Conservation (phyloP, 306 rosid genomes). For the Malus sylvestris region DNA sequence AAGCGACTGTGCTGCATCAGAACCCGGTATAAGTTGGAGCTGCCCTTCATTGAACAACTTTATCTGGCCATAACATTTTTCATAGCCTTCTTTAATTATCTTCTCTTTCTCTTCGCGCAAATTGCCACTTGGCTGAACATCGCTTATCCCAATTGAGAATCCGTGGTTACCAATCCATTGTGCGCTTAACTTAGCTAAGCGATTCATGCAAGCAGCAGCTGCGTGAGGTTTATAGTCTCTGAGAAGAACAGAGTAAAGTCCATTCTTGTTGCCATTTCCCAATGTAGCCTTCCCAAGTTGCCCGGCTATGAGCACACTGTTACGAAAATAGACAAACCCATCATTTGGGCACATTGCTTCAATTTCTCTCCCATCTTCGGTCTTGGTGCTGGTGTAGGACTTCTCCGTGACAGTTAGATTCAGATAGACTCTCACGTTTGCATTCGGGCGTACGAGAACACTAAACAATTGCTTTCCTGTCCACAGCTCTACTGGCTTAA, state of each 20-base stretch:
- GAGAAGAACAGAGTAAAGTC: conserved; percentile 79
- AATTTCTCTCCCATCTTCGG: conserved; percentile 45
- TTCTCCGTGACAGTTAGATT: conserved; percentile 81
- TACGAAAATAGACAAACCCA: conserved; percentile 84
- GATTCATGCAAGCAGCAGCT: conserved; percentile 95
- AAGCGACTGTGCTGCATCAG: conserved; percentile 89
- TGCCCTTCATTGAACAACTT: conserved; percentile 53
- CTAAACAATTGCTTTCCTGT: conserved; percentile 91
- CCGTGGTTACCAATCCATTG: conserved; percentile 97
- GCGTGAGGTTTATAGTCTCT: conserved; percentile 86
- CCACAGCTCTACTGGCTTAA: conserved; percentile 97
- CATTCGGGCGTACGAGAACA: conserved; percentile 69
- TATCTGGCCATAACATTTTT: conserved; percentile 48
- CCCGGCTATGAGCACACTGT: conserved; percentile 84
- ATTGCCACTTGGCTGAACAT: conserved; percentile 73
- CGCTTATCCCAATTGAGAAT: conserved; percentile 91
- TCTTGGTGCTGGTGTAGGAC: conserved; percentile 32
- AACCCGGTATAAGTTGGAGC: conserved; percentile 65
- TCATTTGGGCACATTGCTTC: conserved; percentile 83
- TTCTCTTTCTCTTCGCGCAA: conserved; percentile 43
- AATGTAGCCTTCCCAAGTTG: conserved; percentile 94
- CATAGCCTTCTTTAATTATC: conserved; percentile 47
- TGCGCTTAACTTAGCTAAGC: conserved; percentile 93
- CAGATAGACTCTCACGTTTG: conserved; percentile 67
- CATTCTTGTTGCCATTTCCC: conserved; percentile 96